Evolutionary conservation across 306 rosid species (phyloP), one percentile per base, ranked within the genome.

Genomic region (Sechiopsis laciniata): DNA sequence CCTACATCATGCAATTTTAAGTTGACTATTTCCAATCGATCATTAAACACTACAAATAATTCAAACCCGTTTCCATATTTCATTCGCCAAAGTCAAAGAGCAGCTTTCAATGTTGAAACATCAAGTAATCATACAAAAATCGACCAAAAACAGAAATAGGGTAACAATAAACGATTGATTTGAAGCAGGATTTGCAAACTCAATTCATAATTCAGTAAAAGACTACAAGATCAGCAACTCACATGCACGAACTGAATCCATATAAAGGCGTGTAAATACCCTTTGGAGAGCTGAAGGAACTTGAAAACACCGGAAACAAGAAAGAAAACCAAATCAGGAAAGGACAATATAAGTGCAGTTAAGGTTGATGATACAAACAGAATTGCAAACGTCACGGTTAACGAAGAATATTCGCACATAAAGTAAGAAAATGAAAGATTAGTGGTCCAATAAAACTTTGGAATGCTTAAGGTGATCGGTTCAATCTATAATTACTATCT

Each of bases 311-410:
- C 20, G 52, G 35, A 7, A 74, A 22, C 51, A 60, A 48, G 32
- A 74, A 15, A 58, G 7, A 19, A 13, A 7, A 10, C 13, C 64
- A 58, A 46, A 46, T 4, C 1, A 14, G 58, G 0, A 13, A 32
- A 35, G 24, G 35, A n/a, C 26, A 72, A 7, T 2, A 16, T 12
- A n/a, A 51, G 46, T 29, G 75, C 21, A 71, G 50, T 24, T 21
- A 24, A 1, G 14, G 7, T 24, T 1, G 61, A 71, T 32, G 61
- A 52, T 32, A 24, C 54, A 54, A 53, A 62, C 55, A 12, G 35
- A 2, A 24, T 9, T 26, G 75, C 79, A 51, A 15, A 29, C 79
- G 80, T 71, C 85, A 82, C 63, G 67, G 80, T 75, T 74, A 22
- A 82, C 85, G 80, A 14, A 75, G 45, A 15, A 69, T 19, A 24